Evolutionary conservation across 768 basidiomycete species (phyloP).

Genomic region (Leucosporidium creatinivorum): DNA sequence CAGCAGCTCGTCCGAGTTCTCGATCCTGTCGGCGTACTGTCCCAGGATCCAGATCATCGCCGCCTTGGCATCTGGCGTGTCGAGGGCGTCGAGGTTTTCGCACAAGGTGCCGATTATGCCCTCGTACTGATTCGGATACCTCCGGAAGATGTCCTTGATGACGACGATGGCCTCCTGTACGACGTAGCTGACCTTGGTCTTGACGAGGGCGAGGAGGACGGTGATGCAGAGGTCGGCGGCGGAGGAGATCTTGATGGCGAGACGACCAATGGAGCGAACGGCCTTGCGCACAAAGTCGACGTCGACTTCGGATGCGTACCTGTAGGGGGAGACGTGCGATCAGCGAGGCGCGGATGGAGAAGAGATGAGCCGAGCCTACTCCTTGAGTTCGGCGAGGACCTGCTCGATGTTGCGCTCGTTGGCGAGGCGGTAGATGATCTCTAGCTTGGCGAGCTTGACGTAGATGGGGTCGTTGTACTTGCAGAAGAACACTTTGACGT

Average conservation of each 20-base stretch:
- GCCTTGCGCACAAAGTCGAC: constrained; percentile 97
- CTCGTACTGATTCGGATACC: constrained; percentile 95
- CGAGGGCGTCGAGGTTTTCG: constrained; percentile 79
- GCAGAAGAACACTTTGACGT: constrained; percentile 99
- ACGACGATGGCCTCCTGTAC: constrained; percentile 97
- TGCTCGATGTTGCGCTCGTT: constrained; percentile 89
- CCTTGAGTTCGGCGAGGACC: constrained; percentile 88
- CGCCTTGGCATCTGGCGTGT: constrained; percentile 94
- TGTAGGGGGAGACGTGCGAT: constrained; percentile 38
- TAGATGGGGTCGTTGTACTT: constrained; percentile 99
- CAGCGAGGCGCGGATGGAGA: too few relatives aligned
- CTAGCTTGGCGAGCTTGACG: constrained; percentile 93
- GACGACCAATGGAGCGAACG: constrained; percentile 88
- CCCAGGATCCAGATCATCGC: constrained; percentile 98
- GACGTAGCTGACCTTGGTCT: constrained; percentile 90
- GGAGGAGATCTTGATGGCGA: constrained; percentile 92
- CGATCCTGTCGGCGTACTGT: constrained; percentile 89
- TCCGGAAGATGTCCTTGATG: constrained; percentile 93
- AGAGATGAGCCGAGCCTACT: constrained; percentile 51
- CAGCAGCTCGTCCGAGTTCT: constrained; percentile 89
- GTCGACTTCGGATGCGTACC: constrained; percentile 97
- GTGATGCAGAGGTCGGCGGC: constrained; percentile 87
- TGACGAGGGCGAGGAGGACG: constrained; percentile 73
- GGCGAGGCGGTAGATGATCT: constrained; percentile 97
- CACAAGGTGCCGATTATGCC: constrained; percentile 89